Evolutionary conservation across 768 basidiomycete species (phyloP).

Genomic region (Podaxis sp.): DNA sequence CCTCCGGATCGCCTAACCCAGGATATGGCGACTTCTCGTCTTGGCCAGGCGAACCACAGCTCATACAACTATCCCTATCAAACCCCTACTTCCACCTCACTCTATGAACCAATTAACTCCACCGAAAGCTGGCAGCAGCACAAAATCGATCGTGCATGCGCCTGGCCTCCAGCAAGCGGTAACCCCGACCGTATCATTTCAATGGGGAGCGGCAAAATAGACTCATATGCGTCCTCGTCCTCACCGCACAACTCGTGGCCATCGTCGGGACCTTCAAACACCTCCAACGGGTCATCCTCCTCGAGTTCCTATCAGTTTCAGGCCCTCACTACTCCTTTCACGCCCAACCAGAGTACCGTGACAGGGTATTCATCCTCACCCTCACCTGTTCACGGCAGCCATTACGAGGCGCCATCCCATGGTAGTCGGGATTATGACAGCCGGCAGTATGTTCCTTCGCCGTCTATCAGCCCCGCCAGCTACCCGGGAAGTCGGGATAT

Average conservation of each 20-base stretch:
- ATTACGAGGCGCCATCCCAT: constrained; percentile 7
- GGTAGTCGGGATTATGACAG: constrained; percentile 18
- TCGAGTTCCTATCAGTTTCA: constrained; percentile 7
- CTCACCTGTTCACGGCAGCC: constrained; percentile 4
- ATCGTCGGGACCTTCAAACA: neutral
- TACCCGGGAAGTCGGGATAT: constrained; percentile 17
- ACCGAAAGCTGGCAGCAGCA: constrained; percentile 11
- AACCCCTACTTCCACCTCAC: constrained; percentile 6
- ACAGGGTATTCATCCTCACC: constrained; percentile 10
- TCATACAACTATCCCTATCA: constrained; percentile 13
- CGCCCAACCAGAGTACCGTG: constrained; percentile 7
- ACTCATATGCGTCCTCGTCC: constrained; percentile 13
- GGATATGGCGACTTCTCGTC: constrained; percentile 16
- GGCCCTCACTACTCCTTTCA: constrained; percentile 12
- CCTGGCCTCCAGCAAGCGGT: constrained; percentile 5
- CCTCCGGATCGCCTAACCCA: constrained; percentile 14
- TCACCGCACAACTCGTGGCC: constrained; percentile 9
- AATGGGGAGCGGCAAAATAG: constrained; percentile 8
- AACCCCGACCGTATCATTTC: constrained; percentile 7
- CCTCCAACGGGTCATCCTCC: constrained; percentile 3
- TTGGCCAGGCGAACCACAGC: constrained; percentile 3
- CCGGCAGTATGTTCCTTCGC: constrained; percentile 19
- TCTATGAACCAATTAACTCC: constrained; percentile 8
- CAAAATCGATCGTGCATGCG: constrained; percentile 10
- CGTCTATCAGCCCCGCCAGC: constrained; percentile 24